These are phyloP conservation scores for Aspergillus pseudoviridinutans DNA, from an alignment of 2,329 filamentous ascomycete genomes.

Conservation along the genomic window DNA sequence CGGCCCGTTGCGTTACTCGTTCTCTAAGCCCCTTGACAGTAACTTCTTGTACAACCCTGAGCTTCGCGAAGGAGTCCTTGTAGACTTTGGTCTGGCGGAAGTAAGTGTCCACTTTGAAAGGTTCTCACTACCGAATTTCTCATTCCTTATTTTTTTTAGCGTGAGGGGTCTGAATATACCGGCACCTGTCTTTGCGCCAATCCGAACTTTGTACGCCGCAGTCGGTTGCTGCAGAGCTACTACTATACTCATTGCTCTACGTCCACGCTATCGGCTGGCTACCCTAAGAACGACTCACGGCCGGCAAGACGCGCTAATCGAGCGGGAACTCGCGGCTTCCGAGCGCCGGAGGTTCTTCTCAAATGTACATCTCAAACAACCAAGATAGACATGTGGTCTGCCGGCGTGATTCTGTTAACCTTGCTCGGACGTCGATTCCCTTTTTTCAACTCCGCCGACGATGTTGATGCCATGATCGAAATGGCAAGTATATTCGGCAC, in stretches of 20 bases:
- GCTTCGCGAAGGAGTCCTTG: constrained; percentile 74
- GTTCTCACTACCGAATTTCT: background rate
- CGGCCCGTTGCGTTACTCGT: background rate
- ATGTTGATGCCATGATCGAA: constrained; percentile 95
- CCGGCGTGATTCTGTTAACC: constrained; percentile 94
- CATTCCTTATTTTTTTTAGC: constrained; percentile 24
- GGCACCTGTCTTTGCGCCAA: constrained; percentile 73
- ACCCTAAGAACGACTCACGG: constrained; percentile 84
- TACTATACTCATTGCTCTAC: constrained; percentile 50
- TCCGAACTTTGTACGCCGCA: constrained; percentile 57
- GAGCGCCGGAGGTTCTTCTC: constrained; percentile 91
- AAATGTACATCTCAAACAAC: constrained; percentile 95
- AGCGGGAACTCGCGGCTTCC: constrained; percentile 90
- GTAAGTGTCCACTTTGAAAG: constrained; percentile 21
- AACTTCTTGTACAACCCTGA: constrained; percentile 91
- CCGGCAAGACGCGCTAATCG: constrained; percentile 88
- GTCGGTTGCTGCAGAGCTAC: constrained; percentile 53
- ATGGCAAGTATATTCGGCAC: constrained; percentile 92
- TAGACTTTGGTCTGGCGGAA: constrained; percentile 98
- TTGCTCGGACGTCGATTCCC: constrained; percentile 89
- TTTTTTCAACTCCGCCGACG: constrained; percentile 98
- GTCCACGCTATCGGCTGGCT: constrained; percentile 56
- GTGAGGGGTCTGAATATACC: constrained; percentile 52
- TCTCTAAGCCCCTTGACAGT: constrained; percentile 22
- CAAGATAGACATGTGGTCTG: constrained; percentile 95